Evolutionary conservation across 2,329 filamentous ascomycete species (phyloP).

Genomic region (Lecanosticta acicola): DNA sequence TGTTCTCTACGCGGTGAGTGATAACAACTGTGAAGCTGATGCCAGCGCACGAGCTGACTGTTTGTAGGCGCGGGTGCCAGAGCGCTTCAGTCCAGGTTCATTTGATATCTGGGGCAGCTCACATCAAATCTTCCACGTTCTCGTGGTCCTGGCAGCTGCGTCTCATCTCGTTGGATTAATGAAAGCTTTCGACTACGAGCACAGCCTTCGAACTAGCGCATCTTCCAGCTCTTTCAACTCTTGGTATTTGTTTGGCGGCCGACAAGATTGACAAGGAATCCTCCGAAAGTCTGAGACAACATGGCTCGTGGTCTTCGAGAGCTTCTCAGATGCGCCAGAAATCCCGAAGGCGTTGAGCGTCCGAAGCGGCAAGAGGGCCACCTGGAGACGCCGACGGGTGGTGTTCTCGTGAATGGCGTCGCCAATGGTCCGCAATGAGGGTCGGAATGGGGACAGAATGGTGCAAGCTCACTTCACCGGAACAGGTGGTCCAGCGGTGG

Average conservation of each 20-base stretch:
- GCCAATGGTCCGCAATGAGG: no score
- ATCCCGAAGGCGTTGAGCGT: no score
- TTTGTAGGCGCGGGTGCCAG: conserved; percentile 67
- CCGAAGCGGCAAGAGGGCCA: no score
- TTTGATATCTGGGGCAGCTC: conserved; percentile 92
- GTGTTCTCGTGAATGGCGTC: background rate
- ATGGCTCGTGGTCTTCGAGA: background rate
- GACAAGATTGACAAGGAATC: background rate
- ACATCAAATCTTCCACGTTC: conserved; percentile 92
- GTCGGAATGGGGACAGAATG: no score
- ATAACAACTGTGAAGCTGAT: no score
- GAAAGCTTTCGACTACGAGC: conserved; percentile 80
- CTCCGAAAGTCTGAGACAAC: background rate
- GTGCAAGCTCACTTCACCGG: no score
- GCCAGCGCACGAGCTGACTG: background rate
- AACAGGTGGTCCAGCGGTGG: background rate
- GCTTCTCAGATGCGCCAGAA: background rate
- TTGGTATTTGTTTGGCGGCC: background rate
- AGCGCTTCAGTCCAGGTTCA: conserved; percentile 66
- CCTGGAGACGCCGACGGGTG: background rate
- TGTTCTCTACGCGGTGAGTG: conserved; percentile 72
- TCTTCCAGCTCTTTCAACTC: background rate
- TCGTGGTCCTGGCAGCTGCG: conserved; percentile 76
- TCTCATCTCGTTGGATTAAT: conserved; percentile 76
- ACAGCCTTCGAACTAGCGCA: conserved; percentile 37